A percentile compares a stretch with the other conserved stretches of the same genome.
Conservation (phyloP, 2,329 filamentous ascomycete species). For the Xylariaceae sp. region DNA sequence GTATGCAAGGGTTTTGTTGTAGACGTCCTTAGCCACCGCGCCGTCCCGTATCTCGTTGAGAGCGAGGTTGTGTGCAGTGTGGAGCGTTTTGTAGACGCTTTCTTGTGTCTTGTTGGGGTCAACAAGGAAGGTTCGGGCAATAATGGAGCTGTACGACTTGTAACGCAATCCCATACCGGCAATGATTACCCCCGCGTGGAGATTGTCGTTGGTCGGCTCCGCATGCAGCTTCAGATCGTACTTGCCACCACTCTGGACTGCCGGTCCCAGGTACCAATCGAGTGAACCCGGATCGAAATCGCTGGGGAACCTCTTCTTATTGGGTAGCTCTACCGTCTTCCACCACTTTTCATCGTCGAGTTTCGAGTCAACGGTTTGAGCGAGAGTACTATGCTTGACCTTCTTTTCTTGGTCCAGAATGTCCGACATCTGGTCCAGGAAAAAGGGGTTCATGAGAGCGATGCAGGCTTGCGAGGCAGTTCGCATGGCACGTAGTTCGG, state of each 20-base stretch:
- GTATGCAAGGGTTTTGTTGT: slow-evolving; percentile 74
- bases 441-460: slow-evolving; percentile 91
- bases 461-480: slow-evolving; percentile 92
- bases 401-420: slow-evolving; percentile 96
- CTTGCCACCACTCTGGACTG: slow-evolving; percentile 90
- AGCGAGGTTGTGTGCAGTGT: slow-evolving; percentile 79
- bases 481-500: slow-evolving; percentile 87
- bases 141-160: slow-evolving; percentile 89
- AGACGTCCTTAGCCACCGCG: slow-evolving; percentile 80
- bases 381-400: slow-evolving; percentile 80
- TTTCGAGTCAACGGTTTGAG: slow-evolving; percentile 84
- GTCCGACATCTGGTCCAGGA: slow-evolving; percentile 96
- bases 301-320: slow-evolving; percentile 69
- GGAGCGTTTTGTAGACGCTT: slow-evolving; percentile 83
- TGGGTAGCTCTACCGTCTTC: slow-evolving; percentile 66
- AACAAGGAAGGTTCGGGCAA: slow-evolving; percentile 90
- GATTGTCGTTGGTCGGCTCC: slow-evolving; percentile 71
- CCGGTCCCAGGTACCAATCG: slow-evolving; percentile 88
- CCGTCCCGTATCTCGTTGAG: slow-evolving; percentile 89
- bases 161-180: slow-evolving; percentile 89
- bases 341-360: slow-evolving; percentile 94
- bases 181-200: slow-evolving; percentile 91
- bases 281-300: slow-evolving; percentile 86
- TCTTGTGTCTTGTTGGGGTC: slow-evolving; percentile 97
- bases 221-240: slow-evolving; percentile 82